Conservation (phyloP, 2,329 filamentous ascomycete species). For the Sarocladium kiliense region DNA sequence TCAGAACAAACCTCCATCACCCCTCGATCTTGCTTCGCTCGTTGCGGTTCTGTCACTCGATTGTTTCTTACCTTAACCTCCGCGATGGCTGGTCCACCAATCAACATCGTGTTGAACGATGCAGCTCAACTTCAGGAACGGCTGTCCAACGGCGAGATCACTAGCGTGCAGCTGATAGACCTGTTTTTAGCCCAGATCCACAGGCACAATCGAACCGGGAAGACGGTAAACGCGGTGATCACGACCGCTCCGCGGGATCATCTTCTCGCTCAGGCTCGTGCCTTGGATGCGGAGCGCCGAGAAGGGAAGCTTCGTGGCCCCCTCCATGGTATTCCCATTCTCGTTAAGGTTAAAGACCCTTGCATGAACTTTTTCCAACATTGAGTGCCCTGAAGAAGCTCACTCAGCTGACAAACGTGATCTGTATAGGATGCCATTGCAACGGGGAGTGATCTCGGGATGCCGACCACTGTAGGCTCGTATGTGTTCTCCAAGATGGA, state of each 20-base stretch:
- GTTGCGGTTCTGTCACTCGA: too few species aligned
- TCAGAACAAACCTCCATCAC: too few species aligned
- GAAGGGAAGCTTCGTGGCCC: slow-evolving; percentile 5
- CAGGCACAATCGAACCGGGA: neutral
- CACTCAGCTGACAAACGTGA: neutral
- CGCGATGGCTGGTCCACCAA: neutral
- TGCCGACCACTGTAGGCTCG: slow-evolving; percentile 10
- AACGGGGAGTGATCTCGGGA: slow-evolving; percentile 10
- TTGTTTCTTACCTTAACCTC: neutral
- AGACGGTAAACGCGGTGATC: neutral
- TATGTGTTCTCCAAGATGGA: neutral
- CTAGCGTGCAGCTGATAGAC: slow-evolving; percentile 4
- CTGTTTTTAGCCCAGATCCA: neutral
- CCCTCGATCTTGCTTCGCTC: too few species aligned
- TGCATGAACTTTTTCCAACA: too few species aligned
- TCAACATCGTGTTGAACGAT: neutral
- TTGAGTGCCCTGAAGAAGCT: neutral
- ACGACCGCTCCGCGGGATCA: neutral
- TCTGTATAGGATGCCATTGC: slow-evolving; percentile 2
- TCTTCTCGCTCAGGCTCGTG: slow-evolving; percentile 6
- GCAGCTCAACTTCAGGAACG: slow-evolving; percentile 4
- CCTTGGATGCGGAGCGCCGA: slow-evolving; percentile 9
- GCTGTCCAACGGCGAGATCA: neutral
- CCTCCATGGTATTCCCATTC: slow-evolving; percentile 10
- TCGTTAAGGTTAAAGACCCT: slow-evolving; percentile 3